phyloP scores from a whole-genome alignment of 2,329 filamentous ascomycete species.

The Aspergillus pseudonomiae region DNA sequence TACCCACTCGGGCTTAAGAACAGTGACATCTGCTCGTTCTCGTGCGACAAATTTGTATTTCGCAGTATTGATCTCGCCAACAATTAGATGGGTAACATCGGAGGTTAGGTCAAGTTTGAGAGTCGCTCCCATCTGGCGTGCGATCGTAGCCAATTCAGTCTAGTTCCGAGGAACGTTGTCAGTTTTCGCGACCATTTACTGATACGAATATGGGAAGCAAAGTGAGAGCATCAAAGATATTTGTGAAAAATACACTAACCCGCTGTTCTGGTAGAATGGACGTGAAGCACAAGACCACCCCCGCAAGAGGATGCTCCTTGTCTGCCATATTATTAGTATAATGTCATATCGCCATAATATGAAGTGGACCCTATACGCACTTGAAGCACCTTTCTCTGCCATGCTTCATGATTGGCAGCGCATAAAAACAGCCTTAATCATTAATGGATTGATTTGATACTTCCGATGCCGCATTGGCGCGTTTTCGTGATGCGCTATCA shows the following conservation, averaged over 20 bases:
- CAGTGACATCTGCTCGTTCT: slow-evolving; percentile 81
- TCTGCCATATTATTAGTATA: slow-evolving; percentile 43
- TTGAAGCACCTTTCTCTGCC: slow-evolving; percentile 38
- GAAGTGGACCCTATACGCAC: slow-evolving; percentile 29
- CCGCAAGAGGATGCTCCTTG: slow-evolving; percentile 66
- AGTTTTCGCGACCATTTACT: neutral
- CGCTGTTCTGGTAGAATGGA: slow-evolving; percentile 78
- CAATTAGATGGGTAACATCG: slow-evolving; percentile 91
- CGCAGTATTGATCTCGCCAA: slow-evolving; percentile 83
- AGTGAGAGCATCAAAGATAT: slow-evolving; percentile 1
- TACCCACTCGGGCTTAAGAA: slow-evolving; percentile 82
- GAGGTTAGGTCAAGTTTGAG: slow-evolving; percentile 93
- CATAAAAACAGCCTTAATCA: slow-evolving; percentile 9
- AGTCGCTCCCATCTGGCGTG: slow-evolving; percentile 78
- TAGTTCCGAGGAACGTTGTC: slow-evolving; percentile 18
- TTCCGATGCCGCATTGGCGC: slow-evolving; percentile 14
- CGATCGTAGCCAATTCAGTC: slow-evolving; percentile 50
- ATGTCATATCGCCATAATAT: neutral
- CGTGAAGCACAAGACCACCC: slow-evolving; percentile 83
- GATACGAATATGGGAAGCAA: neutral
- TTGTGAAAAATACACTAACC: slow-evolving; percentile 53
- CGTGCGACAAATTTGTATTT: slow-evolving; percentile 96
- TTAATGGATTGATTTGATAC: slow-evolving; percentile 8
- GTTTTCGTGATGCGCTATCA: slow-evolving; percentile 4
- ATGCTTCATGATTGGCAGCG: slow-evolving; percentile 43